Percentiles rank a stretch among this genome's conserved stretches.
Conservation (phyloP, 2,329 filamentous ascomycete genomes). For the Colletotrichum echinochloae region DNA sequence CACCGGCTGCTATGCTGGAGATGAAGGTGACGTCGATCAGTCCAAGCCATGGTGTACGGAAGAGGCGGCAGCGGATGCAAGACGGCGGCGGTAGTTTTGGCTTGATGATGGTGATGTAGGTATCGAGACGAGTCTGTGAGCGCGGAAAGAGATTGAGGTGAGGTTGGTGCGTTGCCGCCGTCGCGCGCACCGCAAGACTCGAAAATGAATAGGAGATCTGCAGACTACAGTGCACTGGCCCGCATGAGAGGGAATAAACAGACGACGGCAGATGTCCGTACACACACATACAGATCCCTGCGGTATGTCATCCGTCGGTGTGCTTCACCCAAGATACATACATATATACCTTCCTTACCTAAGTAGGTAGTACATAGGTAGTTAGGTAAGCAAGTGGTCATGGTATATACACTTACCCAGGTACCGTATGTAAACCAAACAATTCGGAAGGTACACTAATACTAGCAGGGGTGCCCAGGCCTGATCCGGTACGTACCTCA, state of each 20-base stretch:
- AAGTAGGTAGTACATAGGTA: no score
- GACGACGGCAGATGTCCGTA: neutral
- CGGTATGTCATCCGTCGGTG: slow-evolving; percentile 17
- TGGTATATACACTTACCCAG: no score
- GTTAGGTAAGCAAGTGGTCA: no score
- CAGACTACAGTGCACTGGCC: neutral
- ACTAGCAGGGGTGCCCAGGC: neutral
- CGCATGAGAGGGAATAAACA: neutral
- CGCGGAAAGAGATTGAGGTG: slow-evolving; percentile 25
- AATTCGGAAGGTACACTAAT: no score
- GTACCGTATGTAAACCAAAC: neutral
- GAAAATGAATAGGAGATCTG: neutral
- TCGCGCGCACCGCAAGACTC: neutral
- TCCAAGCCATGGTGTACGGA: slow-evolving; percentile 30
- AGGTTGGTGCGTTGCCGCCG: slow-evolving; percentile 32
- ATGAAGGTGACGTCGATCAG: slow-evolving; percentile 34
- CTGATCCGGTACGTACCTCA: slow-evolving; percentile 4
- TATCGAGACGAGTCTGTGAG: slow-evolving; percentile 20
- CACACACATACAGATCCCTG: neutral
- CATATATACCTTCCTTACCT: no score
- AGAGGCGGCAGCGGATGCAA: slow-evolving; percentile 31
- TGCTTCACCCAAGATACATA: neutral
- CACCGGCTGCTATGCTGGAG: slow-evolving; percentile 36
- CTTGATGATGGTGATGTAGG: slow-evolving; percentile 34
- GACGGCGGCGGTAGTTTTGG: slow-evolving; percentile 30